phyloP scores from a whole-genome alignment of 441 rosid species.

The Breynia disticha region DNA sequence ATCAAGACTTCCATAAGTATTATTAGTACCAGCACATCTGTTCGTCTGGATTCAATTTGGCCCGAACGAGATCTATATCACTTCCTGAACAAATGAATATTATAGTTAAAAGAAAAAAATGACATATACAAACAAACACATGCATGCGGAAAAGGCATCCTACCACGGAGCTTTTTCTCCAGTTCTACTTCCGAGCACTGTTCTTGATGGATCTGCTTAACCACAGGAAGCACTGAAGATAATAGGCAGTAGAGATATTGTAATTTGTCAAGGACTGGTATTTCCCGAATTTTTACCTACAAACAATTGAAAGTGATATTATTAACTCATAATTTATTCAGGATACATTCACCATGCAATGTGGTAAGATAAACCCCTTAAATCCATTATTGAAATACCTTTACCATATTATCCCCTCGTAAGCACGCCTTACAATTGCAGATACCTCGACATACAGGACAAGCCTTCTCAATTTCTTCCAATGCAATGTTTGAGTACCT shows the following conservation, averaged over 20 bases:
- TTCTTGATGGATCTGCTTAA: constrained; percentile 73
- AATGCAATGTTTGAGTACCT: constrained; percentile 58
- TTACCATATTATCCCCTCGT: constrained; percentile 71
- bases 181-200: constrained; percentile 81
- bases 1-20: not conserved
- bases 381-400: constrained; percentile 38
- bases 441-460: constrained; percentile 91
- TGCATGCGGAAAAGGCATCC: constrained; percentile 18
- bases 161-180: constrained; percentile 74
- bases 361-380: not conserved
- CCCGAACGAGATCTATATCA: constrained; percentile 65
- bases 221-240: constrained; percentile 81
- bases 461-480: constrained; percentile 76
- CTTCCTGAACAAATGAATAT: constrained; percentile 39
- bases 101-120: not conserved
- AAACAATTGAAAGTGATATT: constrained; percentile 19
- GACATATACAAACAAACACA: not conserved
- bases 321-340: constrained; percentile 5
- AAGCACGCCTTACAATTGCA: constrained; percentile 85
- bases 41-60: constrained; percentile 85
- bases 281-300: constrained; percentile 69
- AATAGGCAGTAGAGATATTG: constrained; percentile 65
- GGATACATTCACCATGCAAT: not conserved
- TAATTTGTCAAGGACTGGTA: constrained; percentile 77
- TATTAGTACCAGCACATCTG: constrained; percentile 91